A percentile compares a stretch with the other conserved stretches of the same genome.
These are phyloP conservation scores for Didymella arachidicola DNA, from an alignment of 2,329 filamentous ascomycete species.

Conservation along the genomic window DNA sequence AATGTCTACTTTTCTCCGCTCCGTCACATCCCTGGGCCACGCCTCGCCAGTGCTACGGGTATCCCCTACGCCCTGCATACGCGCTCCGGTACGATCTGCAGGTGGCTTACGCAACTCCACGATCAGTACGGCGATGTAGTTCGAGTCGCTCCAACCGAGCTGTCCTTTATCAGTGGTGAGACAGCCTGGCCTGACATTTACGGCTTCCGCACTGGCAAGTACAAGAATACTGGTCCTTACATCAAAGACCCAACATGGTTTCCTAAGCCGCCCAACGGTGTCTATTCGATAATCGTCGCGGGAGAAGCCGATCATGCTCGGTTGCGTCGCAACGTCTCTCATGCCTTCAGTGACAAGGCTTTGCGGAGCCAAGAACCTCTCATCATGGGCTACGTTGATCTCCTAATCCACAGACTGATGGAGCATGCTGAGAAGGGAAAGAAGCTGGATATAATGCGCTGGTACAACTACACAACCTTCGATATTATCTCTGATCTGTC, in stretches of 20 bases:
- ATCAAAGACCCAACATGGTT: slow-evolving; percentile 51
- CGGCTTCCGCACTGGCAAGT: slow-evolving; percentile 49
- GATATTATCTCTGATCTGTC: slow-evolving; percentile 45
- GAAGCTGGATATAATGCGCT: slow-evolving; percentile 37
- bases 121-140: slow-evolving; percentile 54
- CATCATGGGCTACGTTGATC: slow-evolving; percentile 51
- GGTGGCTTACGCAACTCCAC: slow-evolving; percentile 46
- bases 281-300: slow-evolving; percentile 36
- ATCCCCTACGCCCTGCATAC: slow-evolving; percentile 44
- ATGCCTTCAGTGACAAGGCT: slow-evolving; percentile 55
- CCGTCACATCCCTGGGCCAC: slow-evolving; percentile 54
- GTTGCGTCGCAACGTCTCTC: slow-evolving; percentile 49
- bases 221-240: slow-evolving; percentile 44
- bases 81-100: slow-evolving; percentile 36
- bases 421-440: slow-evolving; percentile 26
- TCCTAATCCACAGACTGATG: slow-evolving; percentile 48
- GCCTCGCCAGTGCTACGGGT: slow-evolving; percentile 40
- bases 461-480: slow-evolving; percentile 41
- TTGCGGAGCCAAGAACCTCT: slow-evolving; percentile 52
- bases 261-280: slow-evolving; percentile 40
- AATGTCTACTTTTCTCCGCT: slow-evolving; percentile 56
- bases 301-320: slow-evolving; percentile 45
- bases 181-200: slow-evolving; percentile 56
- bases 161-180: slow-evolving; percentile 55
- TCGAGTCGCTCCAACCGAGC: slow-evolving; percentile 52